Evolutionary conservation across 257 asterid species (phyloP).

Genomic region (Solanum sitiens): DNA sequence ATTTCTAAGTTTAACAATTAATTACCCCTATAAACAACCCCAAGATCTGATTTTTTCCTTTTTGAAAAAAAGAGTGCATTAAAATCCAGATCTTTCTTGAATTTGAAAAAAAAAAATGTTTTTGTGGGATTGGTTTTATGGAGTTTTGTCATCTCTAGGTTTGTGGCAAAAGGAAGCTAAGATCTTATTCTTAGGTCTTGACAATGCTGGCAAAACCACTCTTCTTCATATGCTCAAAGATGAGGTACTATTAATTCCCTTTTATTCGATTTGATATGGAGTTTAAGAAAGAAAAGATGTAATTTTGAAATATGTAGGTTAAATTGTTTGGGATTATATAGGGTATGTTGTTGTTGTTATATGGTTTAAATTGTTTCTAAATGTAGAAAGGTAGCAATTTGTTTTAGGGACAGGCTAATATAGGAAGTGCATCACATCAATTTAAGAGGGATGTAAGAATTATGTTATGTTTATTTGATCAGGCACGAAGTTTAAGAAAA

Average conservation of each 20-base stretch:
- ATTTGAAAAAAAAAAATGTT: background rate
- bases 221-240: conserved; percentile 16
- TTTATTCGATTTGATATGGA: background rate
- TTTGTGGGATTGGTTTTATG: conserved; percentile 12
- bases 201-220: conserved; percentile 14
- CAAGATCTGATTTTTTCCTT: background rate
- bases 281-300: background rate
- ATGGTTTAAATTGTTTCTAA: background rate
- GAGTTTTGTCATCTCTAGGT: conserved; percentile 9
- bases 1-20: background rate
- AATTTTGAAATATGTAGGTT: background rate
- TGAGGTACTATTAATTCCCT: background rate
- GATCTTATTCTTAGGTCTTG: conserved; percentile 11
- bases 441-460: background rate
- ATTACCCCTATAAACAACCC: background rate
- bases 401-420: background rate
- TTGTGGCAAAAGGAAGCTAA: conserved; percentile 13
- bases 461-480: background rate
- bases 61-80: background rate
- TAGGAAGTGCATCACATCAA: background rate
- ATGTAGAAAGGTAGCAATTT: background rate
- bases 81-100: background rate
- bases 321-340: background rate
- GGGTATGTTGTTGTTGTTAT: background rate
- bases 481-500: background rate